Percentiles rank a stretch among this genome's conserved stretches.
Conservation (phyloP, 495 filamentous ascomycete genomes). For the Penicillium pulvis region DNA sequence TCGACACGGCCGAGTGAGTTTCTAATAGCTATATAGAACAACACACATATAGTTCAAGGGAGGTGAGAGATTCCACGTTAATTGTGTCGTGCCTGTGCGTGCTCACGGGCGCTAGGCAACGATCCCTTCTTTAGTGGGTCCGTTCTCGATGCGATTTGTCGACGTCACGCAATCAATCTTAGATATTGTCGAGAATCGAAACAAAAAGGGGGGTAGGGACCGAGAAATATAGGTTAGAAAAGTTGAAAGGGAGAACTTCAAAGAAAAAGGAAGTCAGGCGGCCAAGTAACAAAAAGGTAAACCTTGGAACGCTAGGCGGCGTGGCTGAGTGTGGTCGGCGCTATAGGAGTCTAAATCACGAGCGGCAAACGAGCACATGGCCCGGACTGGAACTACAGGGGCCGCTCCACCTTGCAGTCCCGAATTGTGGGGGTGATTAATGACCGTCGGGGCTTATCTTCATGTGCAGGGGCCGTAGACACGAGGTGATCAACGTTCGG, state of each 20-base stretch:
- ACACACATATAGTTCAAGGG: not conserved
- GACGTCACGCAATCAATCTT: not conserved
- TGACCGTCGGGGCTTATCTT: no score
- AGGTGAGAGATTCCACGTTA: not conserved
- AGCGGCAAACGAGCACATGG: not conserved
- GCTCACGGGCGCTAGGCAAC: constrained; percentile 4
- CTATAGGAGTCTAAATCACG: not conserved
- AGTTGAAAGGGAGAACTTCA: not conserved
- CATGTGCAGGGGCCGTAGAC: no score
- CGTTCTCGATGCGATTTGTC: not conserved
- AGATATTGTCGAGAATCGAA: not conserved
- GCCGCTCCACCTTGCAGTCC: no score
- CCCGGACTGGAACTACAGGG: no score
- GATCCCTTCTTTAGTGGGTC: constrained; percentile 8
- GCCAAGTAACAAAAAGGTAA: not conserved
- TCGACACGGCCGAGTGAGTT: not conserved
- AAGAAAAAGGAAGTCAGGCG: not conserved
- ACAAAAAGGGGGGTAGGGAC: not conserved
- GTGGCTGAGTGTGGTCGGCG: not conserved
- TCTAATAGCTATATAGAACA: not conserved
- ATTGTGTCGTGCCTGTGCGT: not conserved
- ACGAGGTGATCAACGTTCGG: no score
- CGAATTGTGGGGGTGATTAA: no score
- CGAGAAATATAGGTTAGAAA: not conserved
- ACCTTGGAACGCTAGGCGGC: not conserved